phyloP scores from a whole-genome alignment of 495 filamentous ascomycete genomes.

The Lichenothelia convexa region DNA sequence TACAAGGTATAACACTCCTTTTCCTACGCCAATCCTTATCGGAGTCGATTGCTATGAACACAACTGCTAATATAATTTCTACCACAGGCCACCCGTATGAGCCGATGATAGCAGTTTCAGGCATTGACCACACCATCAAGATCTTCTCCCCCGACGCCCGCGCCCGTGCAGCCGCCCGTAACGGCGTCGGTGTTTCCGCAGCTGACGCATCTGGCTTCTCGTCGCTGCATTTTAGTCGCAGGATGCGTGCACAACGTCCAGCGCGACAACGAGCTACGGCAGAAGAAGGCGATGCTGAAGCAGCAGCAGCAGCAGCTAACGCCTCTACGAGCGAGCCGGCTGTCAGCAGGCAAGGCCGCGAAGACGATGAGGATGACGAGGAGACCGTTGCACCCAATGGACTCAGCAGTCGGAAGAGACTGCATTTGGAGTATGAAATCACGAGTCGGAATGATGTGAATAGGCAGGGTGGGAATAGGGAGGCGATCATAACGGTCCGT shows the following conservation, averaged over 20 bases:
- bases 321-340: constrained; percentile 1
- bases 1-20: constrained; percentile 31
- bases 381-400: constrained; percentile 20
- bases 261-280: constrained; percentile 1
- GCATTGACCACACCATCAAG: constrained; percentile 61
- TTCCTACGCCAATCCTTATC: neutral
- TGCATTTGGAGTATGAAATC: constrained; percentile 45
- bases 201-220: constrained; percentile 22
- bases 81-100: constrained; percentile 49
- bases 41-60: neutral
- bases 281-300: neutral
- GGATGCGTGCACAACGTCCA: constrained; percentile 2
- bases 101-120: constrained; percentile 48
- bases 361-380: constrained; percentile 7
- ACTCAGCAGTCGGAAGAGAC: constrained; percentile 35
- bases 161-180: constrained; percentile 37
- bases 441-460: constrained; percentile 46
- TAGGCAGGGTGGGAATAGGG: constrained; percentile 39
- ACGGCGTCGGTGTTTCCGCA: constrained; percentile 32
- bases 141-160: constrained; percentile 49
- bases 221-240: constrained; percentile 15
- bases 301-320: neutral
- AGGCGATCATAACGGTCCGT: constrained; percentile 46
- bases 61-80: constrained; percentile 1
- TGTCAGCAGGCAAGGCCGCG: too few relatives aligned